Evolutionary conservation across 208 protist genomes (phyloP).

Genomic region (Kentomonas sorsogonicus): DNA sequence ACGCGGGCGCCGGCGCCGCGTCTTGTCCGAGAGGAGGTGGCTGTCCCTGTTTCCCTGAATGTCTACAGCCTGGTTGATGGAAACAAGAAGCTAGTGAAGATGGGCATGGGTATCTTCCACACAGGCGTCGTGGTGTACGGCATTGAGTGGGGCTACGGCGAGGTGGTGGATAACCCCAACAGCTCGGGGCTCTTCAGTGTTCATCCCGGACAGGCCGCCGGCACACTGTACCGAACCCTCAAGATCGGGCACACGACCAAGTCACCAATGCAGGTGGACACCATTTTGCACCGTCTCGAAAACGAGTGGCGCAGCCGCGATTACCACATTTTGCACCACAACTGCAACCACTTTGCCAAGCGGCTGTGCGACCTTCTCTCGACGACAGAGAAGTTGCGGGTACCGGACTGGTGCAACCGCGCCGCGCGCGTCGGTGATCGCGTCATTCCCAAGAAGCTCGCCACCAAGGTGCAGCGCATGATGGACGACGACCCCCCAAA

Average conservation of each 20-base stretch:
- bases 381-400: slow-evolving; percentile 59
- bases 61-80: slow-evolving; percentile 73
- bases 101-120: slow-evolving; percentile 88
- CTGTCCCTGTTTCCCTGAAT: slow-evolving; percentile 66
- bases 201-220: slow-evolving; percentile 60
- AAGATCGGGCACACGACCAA: slow-evolving; percentile 66
- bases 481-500: slow-evolving; percentile 68
- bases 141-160: slow-evolving; percentile 88
- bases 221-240: slow-evolving; percentile 58
- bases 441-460: slow-evolving; percentile 62
- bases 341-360: slow-evolving; percentile 91
- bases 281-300: slow-evolving; percentile 77
- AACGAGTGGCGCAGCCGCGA: slow-evolving; percentile 83
- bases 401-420: slow-evolving; percentile 88
- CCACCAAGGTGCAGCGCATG: slow-evolving; percentile 70
- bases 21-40: slow-evolving; percentile 22
- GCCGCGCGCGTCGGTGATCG: slow-evolving; percentile 60
- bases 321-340: slow-evolving; percentile 88
- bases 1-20: slow-evolving; percentile 32
- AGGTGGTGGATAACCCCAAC: slow-evolving; percentile 58
- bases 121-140: slow-evolving; percentile 87
- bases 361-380: slow-evolving; percentile 69
- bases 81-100: slow-evolving; percentile 54
- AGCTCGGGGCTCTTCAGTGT: slow-evolving; percentile 78
- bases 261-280: slow-evolving; percentile 81